phyloP scores from a whole-genome alignment of 495 filamentous ascomycete species.

The Entonaema liquescens region DNA sequence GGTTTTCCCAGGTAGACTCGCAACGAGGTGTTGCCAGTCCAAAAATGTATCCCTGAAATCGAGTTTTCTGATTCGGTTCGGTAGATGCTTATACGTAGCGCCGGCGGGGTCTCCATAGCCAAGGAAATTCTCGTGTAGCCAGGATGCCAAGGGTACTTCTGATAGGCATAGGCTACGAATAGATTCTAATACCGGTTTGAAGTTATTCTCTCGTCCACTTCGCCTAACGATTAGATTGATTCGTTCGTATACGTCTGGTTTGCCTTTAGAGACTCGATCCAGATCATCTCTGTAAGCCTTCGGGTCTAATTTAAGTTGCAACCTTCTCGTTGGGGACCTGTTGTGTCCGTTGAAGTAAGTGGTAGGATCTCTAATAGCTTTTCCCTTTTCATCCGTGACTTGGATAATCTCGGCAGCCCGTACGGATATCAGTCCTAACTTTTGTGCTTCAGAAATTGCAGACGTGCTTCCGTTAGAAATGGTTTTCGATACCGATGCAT shows the following conservation, averaged over 20 bases:
- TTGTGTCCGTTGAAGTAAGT: constrained; percentile 55
- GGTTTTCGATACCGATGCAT: constrained; percentile 62
- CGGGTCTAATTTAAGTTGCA: constrained; percentile 85
- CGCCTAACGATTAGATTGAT: constrained; percentile 90
- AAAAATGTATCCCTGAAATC: constrained; percentile 95
- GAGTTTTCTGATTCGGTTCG: constrained; percentile 77
- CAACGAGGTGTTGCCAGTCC: constrained; percentile 92
- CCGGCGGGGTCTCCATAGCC: constrained; percentile 92
- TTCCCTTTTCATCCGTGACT: constrained; percentile 87
- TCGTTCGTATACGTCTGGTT: constrained; percentile 79
- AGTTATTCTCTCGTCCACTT: constrained; percentile 93
- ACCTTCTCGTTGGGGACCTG: constrained; percentile 64
- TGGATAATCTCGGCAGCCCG: constrained; percentile 89
- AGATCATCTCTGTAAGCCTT: constrained; percentile 81
- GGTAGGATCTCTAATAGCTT: constrained; percentile 68
- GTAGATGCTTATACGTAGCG: constrained; percentile 83
- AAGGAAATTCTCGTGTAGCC: constrained; percentile 96
- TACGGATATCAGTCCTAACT: constrained; percentile 71
- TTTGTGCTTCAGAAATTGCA: constrained; percentile 62
- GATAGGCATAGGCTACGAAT: constrained; percentile 87
- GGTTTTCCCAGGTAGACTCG: constrained; percentile 83
- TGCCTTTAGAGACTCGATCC: constrained; percentile 67
- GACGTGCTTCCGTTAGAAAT: constrained; percentile 63
- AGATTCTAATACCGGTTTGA: constrained; percentile 91
- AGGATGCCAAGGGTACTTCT: constrained; percentile 84